A percentile compares a stretch with the other conserved stretches of the same genome.
phyloP scores from a whole-genome alignment of 352 stramenopile genomes.

The Globisporangium carolinianum region DNA sequence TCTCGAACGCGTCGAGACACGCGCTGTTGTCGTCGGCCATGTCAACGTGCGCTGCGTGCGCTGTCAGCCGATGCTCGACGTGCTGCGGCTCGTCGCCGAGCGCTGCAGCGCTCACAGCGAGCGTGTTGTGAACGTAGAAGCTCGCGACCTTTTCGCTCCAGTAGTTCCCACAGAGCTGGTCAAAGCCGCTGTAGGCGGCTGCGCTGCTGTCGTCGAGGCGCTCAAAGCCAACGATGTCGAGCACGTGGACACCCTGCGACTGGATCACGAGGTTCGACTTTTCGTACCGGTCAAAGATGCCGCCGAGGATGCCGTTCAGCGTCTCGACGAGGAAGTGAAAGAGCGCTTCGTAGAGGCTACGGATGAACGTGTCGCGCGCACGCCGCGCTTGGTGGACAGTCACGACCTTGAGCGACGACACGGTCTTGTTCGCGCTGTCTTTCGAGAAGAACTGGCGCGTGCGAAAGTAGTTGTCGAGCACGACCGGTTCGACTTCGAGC shows the following conservation, averaged over 20 bases:
- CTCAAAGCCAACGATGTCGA: slow-evolving; percentile 77
- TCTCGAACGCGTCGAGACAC: slow-evolving; percentile 67
- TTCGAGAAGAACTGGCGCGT: slow-evolving; percentile 78
- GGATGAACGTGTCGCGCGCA: slow-evolving; percentile 72
- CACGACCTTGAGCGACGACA: slow-evolving; percentile 79
- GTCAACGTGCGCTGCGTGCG: slow-evolving; percentile 39
- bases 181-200: slow-evolving; percentile 51
- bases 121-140: slow-evolving; percentile 75
- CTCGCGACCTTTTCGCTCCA: slow-evolving; percentile 81
- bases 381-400: slow-evolving; percentile 65
- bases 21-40: slow-evolving; percentile 49
- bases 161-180: slow-evolving; percentile 81
- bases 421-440: slow-evolving; percentile 50
- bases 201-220: slow-evolving; percentile 24
- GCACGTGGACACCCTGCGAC: slow-evolving; percentile 73
- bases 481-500: slow-evolving; percentile 69
- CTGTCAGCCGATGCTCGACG: slow-evolving; percentile 50
- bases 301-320: slow-evolving; percentile 71
- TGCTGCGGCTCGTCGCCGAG: slow-evolving; percentile 58
- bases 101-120: slow-evolving; percentile 52
- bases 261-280: slow-evolving; percentile 80
- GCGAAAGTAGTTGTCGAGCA: slow-evolving; percentile 83
- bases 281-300: slow-evolving; percentile 79
- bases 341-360: slow-evolving; percentile 70
- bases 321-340: slow-evolving; percentile 78